These are phyloP conservation scores for Didymosphaeria variabile DNA, from an alignment of 2,329 filamentous ascomycete species.

Conservation along the genomic window DNA sequence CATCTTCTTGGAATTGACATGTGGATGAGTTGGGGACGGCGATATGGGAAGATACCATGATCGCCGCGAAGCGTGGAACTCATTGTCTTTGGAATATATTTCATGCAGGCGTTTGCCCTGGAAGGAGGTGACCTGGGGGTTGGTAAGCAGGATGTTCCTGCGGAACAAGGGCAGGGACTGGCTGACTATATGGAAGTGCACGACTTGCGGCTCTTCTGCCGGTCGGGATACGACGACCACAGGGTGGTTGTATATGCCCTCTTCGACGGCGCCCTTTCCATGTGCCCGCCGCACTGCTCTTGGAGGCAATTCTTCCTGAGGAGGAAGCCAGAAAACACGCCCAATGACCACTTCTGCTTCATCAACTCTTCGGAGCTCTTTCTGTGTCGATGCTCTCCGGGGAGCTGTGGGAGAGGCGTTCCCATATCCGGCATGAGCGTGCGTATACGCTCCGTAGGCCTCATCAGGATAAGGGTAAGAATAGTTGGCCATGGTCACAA, in stretches of 20 bases:
- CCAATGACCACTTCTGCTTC: constrained; percentile 35
- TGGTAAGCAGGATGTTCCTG: constrained; percentile 21
- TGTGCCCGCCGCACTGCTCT: constrained; percentile 38
- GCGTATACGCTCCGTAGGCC: constrained; percentile 2
- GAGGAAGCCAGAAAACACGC: constrained; percentile 43
- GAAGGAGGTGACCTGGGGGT: constrained; percentile 43
- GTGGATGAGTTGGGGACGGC: constrained; percentile 42
- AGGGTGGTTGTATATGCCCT: constrained; percentile 46
- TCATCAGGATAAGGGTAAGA: constrained; percentile 5
- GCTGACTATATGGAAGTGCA: constrained; percentile 50
- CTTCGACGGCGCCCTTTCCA: constrained; percentile 44
- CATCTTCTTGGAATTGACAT: constrained; percentile 43
- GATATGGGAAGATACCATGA: constrained; percentile 47
- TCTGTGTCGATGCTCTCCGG: constrained; percentile 25
- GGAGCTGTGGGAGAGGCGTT: constrained; percentile 12
- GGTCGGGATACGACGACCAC: constrained; percentile 45
- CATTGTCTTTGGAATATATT: constrained; percentile 42
- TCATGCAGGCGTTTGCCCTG: constrained; percentile 44
- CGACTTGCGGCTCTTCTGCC: constrained; percentile 30
- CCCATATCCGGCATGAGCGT: constrained; percentile 12
- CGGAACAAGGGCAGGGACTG: not conserved
- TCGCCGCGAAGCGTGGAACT: constrained; percentile 43
- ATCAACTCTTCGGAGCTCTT: constrained; percentile 21
- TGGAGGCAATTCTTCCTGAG: constrained; percentile 36
- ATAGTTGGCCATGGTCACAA: constrained; percentile 11